Conservation (phyloP, 139 green algal species). For the Chlamydomonas eustigma region DNA sequence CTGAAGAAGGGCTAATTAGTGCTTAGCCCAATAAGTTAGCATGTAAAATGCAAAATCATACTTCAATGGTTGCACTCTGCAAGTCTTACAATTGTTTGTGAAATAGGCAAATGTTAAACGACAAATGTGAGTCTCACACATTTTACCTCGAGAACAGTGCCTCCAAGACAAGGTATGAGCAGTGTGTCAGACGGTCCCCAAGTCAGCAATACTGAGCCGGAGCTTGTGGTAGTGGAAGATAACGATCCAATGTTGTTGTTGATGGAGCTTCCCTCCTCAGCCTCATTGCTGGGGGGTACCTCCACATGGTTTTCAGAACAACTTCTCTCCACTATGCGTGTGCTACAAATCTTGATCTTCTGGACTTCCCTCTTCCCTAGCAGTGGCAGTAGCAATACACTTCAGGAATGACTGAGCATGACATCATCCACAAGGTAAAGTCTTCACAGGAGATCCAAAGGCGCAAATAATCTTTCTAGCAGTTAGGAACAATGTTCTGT, state of each 20-base stretch:
- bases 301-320: background rate
- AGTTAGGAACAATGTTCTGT: background rate
- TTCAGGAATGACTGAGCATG: background rate
- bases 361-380: background rate
- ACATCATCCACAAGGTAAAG: background rate
- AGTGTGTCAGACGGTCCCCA: slow-evolving; percentile 2
- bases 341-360: background rate
- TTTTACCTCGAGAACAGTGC: slow-evolving; percentile 3
- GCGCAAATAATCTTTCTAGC: background rate
- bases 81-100: background rate
- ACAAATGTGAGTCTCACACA: background rate
- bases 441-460: background rate
- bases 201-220: background rate
- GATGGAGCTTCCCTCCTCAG: background rate
- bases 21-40: background rate
- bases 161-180: background rate
- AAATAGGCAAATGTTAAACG: background rate
- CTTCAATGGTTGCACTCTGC: background rate
- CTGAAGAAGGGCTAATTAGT: background rate
- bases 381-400: background rate
- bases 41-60: background rate
- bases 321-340: background rate
- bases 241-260: background rate
- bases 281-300: background rate
- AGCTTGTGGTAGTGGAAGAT: background rate